Conservation (phyloP, 164 flowering plant genomes). For the Taxillus chinensis region DNA sequence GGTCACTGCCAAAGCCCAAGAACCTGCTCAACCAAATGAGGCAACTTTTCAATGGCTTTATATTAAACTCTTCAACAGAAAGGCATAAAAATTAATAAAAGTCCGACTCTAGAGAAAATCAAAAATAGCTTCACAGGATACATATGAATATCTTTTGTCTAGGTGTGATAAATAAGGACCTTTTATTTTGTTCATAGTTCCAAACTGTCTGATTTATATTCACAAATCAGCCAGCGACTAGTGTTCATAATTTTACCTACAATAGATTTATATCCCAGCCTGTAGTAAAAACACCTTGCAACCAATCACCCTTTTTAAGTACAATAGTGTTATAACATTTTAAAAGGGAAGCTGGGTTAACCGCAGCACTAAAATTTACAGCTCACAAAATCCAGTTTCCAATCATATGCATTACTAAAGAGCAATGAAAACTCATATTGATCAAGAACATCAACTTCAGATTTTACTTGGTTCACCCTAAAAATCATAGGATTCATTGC, state of each 20-base stretch:
- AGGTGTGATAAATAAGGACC: no score
- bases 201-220: no score
- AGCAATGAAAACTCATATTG: no score
- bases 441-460: no score
- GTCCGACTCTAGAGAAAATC: not conserved
- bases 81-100: not conserved
- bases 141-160: not conserved
- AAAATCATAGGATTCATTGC: no score
- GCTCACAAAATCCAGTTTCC: not conserved
- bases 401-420: not conserved
- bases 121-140: not conserved
- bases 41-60: not conserved
- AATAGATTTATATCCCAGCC: no score
- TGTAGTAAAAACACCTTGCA: no score
- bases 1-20: constrained; percentile 40
- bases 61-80: not conserved
- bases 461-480: no score
- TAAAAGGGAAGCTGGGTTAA: not conserved
- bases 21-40: constrained; percentile 24
- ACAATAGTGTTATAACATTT: not conserved
- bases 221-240: no score
- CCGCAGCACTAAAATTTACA: not conserved
- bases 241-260: no score
- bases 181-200: no score
- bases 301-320: no score